Percentiles rank a stretch among this genome's conserved stretches.
These are phyloP conservation scores for Pseudisothecium myosuroides DNA, from an alignment of 225 moss, liverwort and hornwort genomes.

Conservation along the genomic window DNA sequence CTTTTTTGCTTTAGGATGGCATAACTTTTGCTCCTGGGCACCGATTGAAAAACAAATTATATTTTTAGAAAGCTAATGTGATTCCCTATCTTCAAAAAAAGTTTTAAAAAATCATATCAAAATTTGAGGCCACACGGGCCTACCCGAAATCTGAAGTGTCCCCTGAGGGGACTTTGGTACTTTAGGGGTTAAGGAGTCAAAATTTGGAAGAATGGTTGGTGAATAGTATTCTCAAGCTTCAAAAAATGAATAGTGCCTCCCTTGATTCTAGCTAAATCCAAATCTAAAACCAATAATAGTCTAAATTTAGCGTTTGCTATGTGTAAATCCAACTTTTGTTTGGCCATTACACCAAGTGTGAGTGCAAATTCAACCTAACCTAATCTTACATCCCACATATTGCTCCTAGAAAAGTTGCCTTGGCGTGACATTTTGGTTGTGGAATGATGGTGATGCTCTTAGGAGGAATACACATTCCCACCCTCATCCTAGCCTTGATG, in stretches of 20 bases:
- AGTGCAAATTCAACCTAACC: rapidly evolving
- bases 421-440: rapidly evolving
- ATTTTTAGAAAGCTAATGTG: no score
- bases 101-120: no score
- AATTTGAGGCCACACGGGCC: no score
- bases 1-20: no score
- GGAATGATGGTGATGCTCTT: rapidly evolving
- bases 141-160: no score
- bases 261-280: rapidly evolving
- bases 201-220: neutral
- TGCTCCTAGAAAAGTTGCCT: rapidly evolving
- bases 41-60: no score
- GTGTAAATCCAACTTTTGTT: neutral
- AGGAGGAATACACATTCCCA: rapidly evolving
- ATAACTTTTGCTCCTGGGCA: no score
- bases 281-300: rapidly evolving
- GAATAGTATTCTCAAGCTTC: rapidly evolving
- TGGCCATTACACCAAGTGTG: no score
- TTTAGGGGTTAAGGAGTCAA: neutral
- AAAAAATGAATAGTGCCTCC: neutral
- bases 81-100: no score
- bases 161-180: no score
- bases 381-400: neutral
- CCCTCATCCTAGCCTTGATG: neutral
- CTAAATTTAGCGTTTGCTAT: neutral